Base-by-base conservation (phyloP, 2,329 filamentous ascomycete species). In the Cladosporium sp. region DNA sequence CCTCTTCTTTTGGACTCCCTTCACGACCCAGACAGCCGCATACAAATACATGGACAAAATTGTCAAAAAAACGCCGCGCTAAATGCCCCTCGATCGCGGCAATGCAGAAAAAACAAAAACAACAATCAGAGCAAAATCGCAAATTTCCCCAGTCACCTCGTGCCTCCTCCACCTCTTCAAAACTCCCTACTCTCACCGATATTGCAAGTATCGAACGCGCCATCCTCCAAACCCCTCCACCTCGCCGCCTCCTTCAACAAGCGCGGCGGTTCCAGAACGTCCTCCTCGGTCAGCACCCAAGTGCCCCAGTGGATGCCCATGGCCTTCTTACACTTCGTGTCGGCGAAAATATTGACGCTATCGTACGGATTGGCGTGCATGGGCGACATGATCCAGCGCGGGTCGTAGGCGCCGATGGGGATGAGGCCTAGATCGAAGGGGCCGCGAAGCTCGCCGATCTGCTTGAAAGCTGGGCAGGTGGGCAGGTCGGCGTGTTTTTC, bases 381-480 rank as follows among this genome's bases (percentile, higher is more conserved):
- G 17, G 83, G 74, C 41, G 84, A 89, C 75, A 93, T 91, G 55
- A 93, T 69, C 60, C 69, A 78, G 19, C 88, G 77, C 0, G 87
- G 88, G 53, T 81, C 76, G 68, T 96, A 96, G 2, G 91, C 92
- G 47, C 92, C 92, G 59, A 97, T 96, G 34, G 92, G 92, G 57
- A 97, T 93, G 50, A 96, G 72, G 0, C 92, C 92, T 6, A 97
- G 79, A 66, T 96, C 89, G 62, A 96, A 96, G 0, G 89, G 89
- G 0, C 92, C 91, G 29, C 89, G 79, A 47, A 85, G 78, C 13
- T 82, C 72, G 54, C 92, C 92, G 55, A 96, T 90, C 67, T 95
- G 79, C 55, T 81, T 80, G 72, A 96, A 96, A 43, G 90, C 89
- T 7, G 91, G 91, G 64, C 88, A 95, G 18, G 76, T 72, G 4